Percentiles rank a stretch among this genome's conserved stretches.
Evolutionary conservation across 1,139 yeast species (phyloP).

Genomic region (Pichia sp.): DNA sequence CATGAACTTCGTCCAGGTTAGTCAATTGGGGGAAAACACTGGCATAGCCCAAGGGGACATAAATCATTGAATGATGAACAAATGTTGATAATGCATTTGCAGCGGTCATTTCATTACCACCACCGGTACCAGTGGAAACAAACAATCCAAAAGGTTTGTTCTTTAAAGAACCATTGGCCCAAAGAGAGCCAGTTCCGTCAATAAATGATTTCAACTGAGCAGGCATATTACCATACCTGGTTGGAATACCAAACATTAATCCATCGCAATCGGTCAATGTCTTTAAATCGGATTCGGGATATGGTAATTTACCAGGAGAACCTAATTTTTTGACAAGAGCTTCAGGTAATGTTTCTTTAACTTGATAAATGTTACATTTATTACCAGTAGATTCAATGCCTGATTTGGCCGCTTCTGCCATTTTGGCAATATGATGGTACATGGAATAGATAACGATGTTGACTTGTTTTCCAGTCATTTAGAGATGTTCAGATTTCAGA

Average conservation of each 20-base stretch:
- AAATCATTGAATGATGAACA: conserved; percentile 71
- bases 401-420: conserved; percentile 59
- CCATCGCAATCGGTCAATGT: conserved; percentile 60
- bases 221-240: conserved; percentile 74
- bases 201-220: conserved; percentile 75
- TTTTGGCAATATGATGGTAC: conserved; percentile 64
- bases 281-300: conserved; percentile 54
- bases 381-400: conserved; percentile 73
- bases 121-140: conserved; percentile 75
- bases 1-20: conserved; percentile 61
- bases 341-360: conserved; percentile 65
- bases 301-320: conserved; percentile 59
- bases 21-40: conserved; percentile 47
- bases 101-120: conserved; percentile 71
- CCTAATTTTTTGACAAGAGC: conserved; percentile 53
- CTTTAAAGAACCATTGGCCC: conserved; percentile 65
- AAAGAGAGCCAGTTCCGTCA: conserved; percentile 72
- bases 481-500: too few relatives aligned
- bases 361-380: conserved; percentile 60
- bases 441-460: conserved; percentile 66
- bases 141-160: conserved; percentile 73
- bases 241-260: conserved; percentile 72
- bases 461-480: conserved; percentile 3
- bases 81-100: conserved; percentile 56
- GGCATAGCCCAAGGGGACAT: conserved; percentile 72